These are phyloP conservation scores for Anthracocystis setariae DNA, from an alignment of 1,284 basidiomycete species.

Conservation along the genomic window DNA sequence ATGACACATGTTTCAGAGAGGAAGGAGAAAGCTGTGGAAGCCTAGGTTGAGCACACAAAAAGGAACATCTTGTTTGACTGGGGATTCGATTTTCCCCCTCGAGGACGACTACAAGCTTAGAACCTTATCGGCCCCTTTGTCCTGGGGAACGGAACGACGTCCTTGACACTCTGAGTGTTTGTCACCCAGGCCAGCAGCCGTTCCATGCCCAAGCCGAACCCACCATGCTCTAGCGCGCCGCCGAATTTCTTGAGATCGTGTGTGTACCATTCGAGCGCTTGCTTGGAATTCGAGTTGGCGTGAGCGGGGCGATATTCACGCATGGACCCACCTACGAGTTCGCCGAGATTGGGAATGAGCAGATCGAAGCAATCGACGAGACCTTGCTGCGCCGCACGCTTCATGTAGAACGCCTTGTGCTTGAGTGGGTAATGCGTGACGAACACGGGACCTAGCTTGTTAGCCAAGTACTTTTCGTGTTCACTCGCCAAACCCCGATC, in stretches of 20 bases:
- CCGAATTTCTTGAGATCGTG: slow-evolving; percentile 60
- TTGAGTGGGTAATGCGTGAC: slow-evolving; percentile 85
- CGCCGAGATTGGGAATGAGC: slow-evolving; percentile 85
- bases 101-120: slow-evolving; percentile 10
- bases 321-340: slow-evolving; percentile 89
- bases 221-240: slow-evolving; percentile 56
- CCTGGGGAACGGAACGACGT: slow-evolving; percentile 59
- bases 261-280: slow-evolving; percentile 58
- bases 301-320: slow-evolving; percentile 83
- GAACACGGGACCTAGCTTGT: slow-evolving; percentile 81
- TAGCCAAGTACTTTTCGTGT: slow-evolving; percentile 90
- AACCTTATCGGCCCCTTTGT: slow-evolving; percentile 53
- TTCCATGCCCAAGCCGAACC: slow-evolving; percentile 65
- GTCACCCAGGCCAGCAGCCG: slow-evolving; percentile 62
- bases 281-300: too few species aligned
- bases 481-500: slow-evolving; percentile 82
- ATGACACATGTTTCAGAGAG: too few species aligned
- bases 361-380: slow-evolving; percentile 91
- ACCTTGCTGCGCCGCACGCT: slow-evolving; percentile 68
- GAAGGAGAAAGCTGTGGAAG: too few species aligned
- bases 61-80: background rate
- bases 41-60: too few species aligned
- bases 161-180: slow-evolving; percentile 58
- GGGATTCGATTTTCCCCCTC: background rate
- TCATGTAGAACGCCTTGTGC: slow-evolving; percentile 98